phyloP scores from a whole-genome alignment of 2,329 filamentous ascomycete species.

The Colletotrichum ledebouriae region DNA sequence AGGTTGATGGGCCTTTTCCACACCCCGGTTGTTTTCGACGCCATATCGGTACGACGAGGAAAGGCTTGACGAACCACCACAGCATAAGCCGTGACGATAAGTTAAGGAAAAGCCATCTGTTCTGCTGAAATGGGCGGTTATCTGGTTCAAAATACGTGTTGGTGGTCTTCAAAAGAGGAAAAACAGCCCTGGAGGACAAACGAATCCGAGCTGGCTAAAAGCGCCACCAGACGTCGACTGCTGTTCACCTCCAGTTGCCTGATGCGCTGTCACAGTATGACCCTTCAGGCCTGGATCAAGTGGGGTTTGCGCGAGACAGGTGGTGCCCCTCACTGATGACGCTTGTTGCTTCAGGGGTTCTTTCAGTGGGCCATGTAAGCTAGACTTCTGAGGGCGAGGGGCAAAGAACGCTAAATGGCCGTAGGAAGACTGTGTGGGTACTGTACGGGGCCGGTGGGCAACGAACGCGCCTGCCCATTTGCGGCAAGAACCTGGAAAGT shows the following conservation, averaged over 20 bases:
- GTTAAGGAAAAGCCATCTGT: slow-evolving; percentile 62
- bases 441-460: slow-evolving; percentile 16
- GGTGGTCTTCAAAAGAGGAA: slow-evolving; percentile 39
- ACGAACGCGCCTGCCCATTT: slow-evolving; percentile 43
- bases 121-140: slow-evolving; percentile 26
- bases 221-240: slow-evolving; percentile 28
- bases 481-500: slow-evolving; percentile 43
- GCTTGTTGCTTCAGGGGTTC: slow-evolving; percentile 20
- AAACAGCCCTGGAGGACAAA: background rate
- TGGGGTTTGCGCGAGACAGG: slow-evolving; percentile 26
- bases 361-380: slow-evolving; percentile 11
- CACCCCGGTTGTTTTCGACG: slow-evolving; percentile 62
- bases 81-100: slow-evolving; percentile 67
- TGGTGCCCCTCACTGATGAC: slow-evolving; percentile 41
- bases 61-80: slow-evolving; percentile 54
- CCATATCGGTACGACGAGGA: slow-evolving; percentile 56
- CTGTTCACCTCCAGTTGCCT: slow-evolving; percentile 15
- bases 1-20: slow-evolving; percentile 63
- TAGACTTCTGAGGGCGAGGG: slow-evolving; percentile 8
- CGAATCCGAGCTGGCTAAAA: slow-evolving; percentile 20
- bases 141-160: slow-evolving; percentile 14
- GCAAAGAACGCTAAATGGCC: background rate
- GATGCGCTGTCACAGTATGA: slow-evolving; percentile 40
- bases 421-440: background rate
- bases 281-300: slow-evolving; percentile 18